Conservation (phyloP, 208 protist genomes). For the Leptomonas pyrrhocoris region DNA sequence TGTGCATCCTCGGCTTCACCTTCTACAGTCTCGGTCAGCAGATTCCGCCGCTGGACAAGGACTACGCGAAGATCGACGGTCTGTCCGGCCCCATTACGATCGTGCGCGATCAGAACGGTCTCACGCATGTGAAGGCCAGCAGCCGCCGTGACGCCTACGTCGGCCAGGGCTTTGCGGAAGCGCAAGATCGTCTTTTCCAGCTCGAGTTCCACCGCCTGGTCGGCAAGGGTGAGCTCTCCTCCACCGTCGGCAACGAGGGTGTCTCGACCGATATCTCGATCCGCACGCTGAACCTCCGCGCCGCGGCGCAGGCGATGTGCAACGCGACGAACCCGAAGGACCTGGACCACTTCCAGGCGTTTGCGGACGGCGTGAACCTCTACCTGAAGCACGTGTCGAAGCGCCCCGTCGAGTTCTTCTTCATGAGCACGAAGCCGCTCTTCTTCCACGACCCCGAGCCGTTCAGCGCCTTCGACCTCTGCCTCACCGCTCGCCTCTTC, state of each 20-base stretch:
- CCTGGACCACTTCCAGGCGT: conserved; percentile 40
- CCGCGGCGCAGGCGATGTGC: conserved; percentile 48
- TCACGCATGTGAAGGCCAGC: conserved; percentile 54
- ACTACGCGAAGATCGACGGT: conserved; percentile 49
- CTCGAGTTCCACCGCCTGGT: conserved; percentile 60
- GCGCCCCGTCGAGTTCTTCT: conserved; percentile 70
- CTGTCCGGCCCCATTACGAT: conserved; percentile 49
- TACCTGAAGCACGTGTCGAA: conserved; percentile 47
- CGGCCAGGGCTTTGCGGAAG: conserved; percentile 63
- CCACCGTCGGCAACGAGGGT: conserved; percentile 40
- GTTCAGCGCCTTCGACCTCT: conserved; percentile 48
- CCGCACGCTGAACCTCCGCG: conserved; percentile 53
- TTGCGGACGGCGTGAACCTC: conserved; percentile 60
- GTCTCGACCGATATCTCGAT: conserved; percentile 38
- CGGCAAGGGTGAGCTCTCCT: conserved; percentile 37
- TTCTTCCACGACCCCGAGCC: conserved; percentile 50
- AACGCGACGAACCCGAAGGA: conserved; percentile 21
- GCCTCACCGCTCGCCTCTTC: conserved; percentile 47
- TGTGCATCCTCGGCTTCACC: conserved; percentile 52
- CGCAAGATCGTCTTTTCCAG: conserved; percentile 74
- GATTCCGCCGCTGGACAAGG: conserved; percentile 48
- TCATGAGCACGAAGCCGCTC: conserved; percentile 43
- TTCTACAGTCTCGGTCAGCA: conserved; percentile 54
- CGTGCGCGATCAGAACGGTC: conserved; percentile 49
- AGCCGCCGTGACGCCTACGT: conserved; percentile 64